Base-by-base conservation (phyloP, 129 eudicot species). In the Lactuca sativa region DNA sequence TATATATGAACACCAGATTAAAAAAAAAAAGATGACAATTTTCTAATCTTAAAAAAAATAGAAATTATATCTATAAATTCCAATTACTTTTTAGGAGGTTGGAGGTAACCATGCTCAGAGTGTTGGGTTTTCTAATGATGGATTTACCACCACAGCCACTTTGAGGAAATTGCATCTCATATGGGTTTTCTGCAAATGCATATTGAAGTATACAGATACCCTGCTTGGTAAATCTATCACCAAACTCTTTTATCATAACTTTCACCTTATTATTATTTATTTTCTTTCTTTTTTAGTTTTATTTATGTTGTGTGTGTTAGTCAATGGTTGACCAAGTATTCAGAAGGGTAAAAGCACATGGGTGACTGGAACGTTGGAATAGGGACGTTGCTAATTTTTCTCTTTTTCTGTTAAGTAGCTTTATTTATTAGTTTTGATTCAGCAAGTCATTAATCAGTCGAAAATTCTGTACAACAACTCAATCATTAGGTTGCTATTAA, bases 71-170 rank as follows among this genome's bases (percentile, higher is more conserved):
- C 21, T 21, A 21, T 21, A 41, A 48, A 38, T 55, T 44, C 10
- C 5, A 25, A 2, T 76, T 61, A 30, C 59, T 55, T 32, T 76
- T 61, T 72, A 90, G 97, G 97, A 90, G 80, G 95, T 90, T 59
- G 96, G 96, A 32, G 78, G 96, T 71, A 90, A 90, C 73, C 96
- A 90, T 80, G 96, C 96, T 61, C 96, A 90, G 63, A 73, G 92
- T 90, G n/a, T n/a, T 66, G 96, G 96, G 40, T 90, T 84, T 77
- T 86, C 96, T 21, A 90, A 88, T n/a, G 93, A 90, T 90, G 96
- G 96, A 47, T 90, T 90, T 57, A 90, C 96, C 56, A 90, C 96
- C 2, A 90, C 96, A 13, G 85, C 69, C 56, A 86, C 83, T 66
- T 86, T 90, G 96, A 75, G 93, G 81, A 82, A 86, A 77, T 52